Evolutionary conservation across 2,329 filamentous ascomycete species (phyloP), one percentile per base, ranked within the genome.

Genomic region (Penicillium thymicola): DNA sequence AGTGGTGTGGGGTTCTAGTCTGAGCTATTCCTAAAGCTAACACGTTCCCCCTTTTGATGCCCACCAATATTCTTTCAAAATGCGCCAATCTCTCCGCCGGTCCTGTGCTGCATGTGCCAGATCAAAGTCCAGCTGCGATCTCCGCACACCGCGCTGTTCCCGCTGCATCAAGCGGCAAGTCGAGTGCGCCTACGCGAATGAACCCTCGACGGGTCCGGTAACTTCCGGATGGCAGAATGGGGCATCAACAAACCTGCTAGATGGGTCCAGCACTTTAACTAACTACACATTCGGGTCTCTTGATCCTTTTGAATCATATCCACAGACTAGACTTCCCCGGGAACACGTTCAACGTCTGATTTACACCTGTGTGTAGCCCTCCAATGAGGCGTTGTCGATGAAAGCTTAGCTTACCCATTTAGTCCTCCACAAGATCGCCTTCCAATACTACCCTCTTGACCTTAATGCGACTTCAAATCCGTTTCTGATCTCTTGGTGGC

Each of bases 401-500:
- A 43, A 7, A 10, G 18, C 10, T 21, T 54, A 49, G 63, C 70
- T 68, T 38, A 66, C 51, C 3, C n/a, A 28, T 40, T 13, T 52
- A 84, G 82, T 85, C 59, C 70, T 84, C 4, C 75, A 78, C 41
- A 83, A 80, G 43, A 85, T 85, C 45, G 81, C 82, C 0, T 85
- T 85, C 49, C 79, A 84, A 59, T 85, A 85, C 62, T 85, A 85
- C 61, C 83, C 82, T 0, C 71, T 84, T 21, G 83, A 85, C 50
- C 70, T 83, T 8, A 78, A 74, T 57, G 64, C 75, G n/a, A 67
- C 68, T 0, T 82, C 82, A 8, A 85, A 85, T 60, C 82, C 82
- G 0, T 85, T 85, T 58, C 70, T 85, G 18, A 70, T 83, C 7
- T 84, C 81, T 0, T 85, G 83, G 83, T 85, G 83, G 82, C 83